These are phyloP conservation scores for Curvularia sp. DNA, from an alignment of 2,329 filamentous ascomycete genomes.

Conservation along the genomic window DNA sequence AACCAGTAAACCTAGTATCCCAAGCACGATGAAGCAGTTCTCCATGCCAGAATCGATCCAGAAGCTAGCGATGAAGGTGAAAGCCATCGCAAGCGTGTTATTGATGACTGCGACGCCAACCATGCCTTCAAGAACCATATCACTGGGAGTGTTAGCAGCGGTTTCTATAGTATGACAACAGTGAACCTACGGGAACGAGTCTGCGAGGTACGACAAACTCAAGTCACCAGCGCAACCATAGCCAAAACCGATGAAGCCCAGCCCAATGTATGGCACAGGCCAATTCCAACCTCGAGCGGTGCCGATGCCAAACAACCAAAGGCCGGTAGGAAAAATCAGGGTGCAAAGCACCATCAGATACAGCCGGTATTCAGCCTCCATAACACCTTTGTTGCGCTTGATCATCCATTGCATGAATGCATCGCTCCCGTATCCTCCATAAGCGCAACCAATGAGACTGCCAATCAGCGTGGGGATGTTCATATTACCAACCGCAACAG, in stretches of 20 bases:
- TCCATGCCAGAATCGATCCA: slow-evolving; percentile 3
- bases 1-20: background rate
- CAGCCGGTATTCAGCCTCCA: slow-evolving; percentile 6
- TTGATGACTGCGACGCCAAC: slow-evolving; percentile 6
- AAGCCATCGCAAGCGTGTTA: slow-evolving; percentile 1
- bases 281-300: slow-evolving; percentile 4
- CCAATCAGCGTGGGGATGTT: slow-evolving; percentile 6
- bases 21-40: slow-evolving; percentile 3
- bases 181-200: slow-evolving; percentile 4
- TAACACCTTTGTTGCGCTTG: slow-evolving; percentile 5
- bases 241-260: slow-evolving; percentile 6
- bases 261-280: slow-evolving; percentile 2
- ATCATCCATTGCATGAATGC: slow-evolving; percentile 5
- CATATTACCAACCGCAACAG: slow-evolving; percentile 2
- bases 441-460: slow-evolving; percentile 3
- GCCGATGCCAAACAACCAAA: slow-evolving; percentile 5
- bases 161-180: background rate
- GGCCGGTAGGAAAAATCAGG: slow-evolving; percentile 1
- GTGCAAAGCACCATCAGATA: slow-evolving; percentile 6
- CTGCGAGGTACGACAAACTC: slow-evolving; percentile 2
- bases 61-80: slow-evolving; percentile 3
- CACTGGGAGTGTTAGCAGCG: background rate
- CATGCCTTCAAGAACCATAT: slow-evolving; percentile 6
- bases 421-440: slow-evolving; percentile 4
- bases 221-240: slow-evolving; percentile 4